phyloP scores from a whole-genome alignment of 345 rosid genomes.

The Clarkia xantiana region DNA sequence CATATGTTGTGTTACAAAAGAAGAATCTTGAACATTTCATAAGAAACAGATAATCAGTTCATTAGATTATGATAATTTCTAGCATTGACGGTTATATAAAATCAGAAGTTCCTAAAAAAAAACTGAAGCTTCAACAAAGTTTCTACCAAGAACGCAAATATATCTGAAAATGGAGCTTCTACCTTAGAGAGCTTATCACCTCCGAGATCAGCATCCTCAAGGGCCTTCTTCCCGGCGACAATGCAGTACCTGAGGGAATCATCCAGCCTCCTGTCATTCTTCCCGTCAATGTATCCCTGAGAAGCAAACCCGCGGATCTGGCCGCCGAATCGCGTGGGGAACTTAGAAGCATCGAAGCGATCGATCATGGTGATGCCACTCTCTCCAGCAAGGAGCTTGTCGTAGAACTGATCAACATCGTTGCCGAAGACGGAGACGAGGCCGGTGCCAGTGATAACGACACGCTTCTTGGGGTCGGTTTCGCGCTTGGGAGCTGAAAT shows the following conservation, averaged over 20 bases:
- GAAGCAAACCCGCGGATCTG: conserved; percentile 90
- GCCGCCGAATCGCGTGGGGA: conserved; percentile 90
- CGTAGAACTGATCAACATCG: conserved; percentile 75
- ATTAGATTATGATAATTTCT: neutral
- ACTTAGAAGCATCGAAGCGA: conserved; percentile 90
- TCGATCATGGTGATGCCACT: conserved; percentile 87
- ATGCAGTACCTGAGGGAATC: conserved; percentile 95
- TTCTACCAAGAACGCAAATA: neutral
- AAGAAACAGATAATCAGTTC: neutral
- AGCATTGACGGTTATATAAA: too few relatives aligned
- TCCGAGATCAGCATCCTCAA: conserved; percentile 80
- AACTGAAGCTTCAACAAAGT: neutral
- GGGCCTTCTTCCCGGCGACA: conserved; percentile 94
- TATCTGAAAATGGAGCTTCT: neutral
- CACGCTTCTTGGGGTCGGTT: conserved; percentile 86
- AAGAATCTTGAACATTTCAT: neutral
- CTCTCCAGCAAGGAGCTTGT: conserved; percentile 70
- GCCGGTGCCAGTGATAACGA: conserved; percentile 93
- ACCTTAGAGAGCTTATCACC: conserved; percentile 64
- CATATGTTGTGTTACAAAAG: neutral
- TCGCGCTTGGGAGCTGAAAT: conserved; percentile 79
- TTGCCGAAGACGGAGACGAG: conserved; percentile 91
- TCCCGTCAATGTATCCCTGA: conserved; percentile 79
- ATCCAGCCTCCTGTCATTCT: conserved; percentile 89
- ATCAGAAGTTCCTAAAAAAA: too few relatives aligned